Percentiles rank a stretch among this genome's conserved stretches.
These are phyloP conservation scores for Scutellaria barbata DNA, from an alignment of 257 asterid genomes.

Conservation along the genomic window DNA sequence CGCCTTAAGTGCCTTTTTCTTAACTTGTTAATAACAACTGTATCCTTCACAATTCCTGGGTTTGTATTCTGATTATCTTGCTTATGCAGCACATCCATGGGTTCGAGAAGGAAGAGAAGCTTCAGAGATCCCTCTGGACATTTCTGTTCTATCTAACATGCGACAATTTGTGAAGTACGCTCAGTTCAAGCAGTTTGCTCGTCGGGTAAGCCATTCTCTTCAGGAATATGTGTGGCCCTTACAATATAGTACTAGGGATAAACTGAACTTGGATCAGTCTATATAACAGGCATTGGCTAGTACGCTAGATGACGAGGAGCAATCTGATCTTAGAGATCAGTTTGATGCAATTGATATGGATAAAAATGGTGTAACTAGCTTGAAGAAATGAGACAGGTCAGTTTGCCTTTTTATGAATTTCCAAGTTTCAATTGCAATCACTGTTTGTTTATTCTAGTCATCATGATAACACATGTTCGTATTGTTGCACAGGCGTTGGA, in stretches of 20 bases:
- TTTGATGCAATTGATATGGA: conserved; percentile 97
- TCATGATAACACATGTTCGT: conserved; percentile 8
- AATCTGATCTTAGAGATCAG: conserved; percentile 88
- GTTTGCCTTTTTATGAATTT: conserved; percentile 21
- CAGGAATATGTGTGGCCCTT: conserved; percentile 14
- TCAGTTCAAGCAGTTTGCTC: conserved; percentile 94
- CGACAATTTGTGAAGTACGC: conserved; percentile 90
- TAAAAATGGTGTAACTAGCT: conserved; percentile 94
- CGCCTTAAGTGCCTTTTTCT: not conserved
- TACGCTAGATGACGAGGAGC: conserved; percentile 88
- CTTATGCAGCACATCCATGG: conserved; percentile 92
- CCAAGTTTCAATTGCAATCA: not conserved
- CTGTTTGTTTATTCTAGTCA: conserved; percentile 2
- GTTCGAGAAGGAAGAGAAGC: conserved; percentile 99
- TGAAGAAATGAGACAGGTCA: conserved; percentile 98
- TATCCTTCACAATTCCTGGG: conserved; percentile 8
- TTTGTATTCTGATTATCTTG: conserved; percentile 26
- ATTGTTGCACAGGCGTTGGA: conserved; percentile 72
- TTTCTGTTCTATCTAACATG: conserved; percentile 88
- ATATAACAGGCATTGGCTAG: conserved; percentile 84
- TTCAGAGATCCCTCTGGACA: conserved; percentile 95
- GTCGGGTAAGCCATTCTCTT: conserved; percentile 60
- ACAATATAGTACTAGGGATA: not conserved
- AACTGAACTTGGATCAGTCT: conserved; percentile 5
- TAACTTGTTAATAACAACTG: not conserved